Evolutionary conservation across 2,329 filamentous ascomycete species (phyloP).

Genomic region (Fusarium algeriense): DNA sequence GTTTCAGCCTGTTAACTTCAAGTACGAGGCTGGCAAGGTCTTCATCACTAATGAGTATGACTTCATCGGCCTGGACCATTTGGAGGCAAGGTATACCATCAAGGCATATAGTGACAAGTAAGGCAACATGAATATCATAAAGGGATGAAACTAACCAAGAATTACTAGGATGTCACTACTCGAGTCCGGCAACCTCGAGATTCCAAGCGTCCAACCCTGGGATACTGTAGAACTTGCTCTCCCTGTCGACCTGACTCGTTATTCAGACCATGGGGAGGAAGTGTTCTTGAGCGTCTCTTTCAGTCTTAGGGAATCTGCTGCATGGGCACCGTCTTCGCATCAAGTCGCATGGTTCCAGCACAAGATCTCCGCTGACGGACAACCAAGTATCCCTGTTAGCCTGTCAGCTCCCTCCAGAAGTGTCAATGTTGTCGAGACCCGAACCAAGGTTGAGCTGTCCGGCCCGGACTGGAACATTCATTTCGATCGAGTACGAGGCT

Average conservation of each 20-base stretch:
- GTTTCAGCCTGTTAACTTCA: conserved; percentile 10
- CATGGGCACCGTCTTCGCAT: background rate
- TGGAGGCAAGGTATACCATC: background rate
- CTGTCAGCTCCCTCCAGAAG: background rate
- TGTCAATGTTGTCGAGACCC: background rate
- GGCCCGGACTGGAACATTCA: background rate
- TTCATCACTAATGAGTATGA: conserved; percentile 11
- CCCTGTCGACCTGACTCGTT: background rate
- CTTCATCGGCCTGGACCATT: background rate
- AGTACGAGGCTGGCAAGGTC: background rate
- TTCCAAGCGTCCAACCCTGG: background rate
- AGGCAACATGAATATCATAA: accelerated
- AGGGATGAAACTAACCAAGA: background rate
- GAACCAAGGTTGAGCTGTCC: background rate
- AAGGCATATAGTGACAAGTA: background rate
- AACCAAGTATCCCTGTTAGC: accelerated
- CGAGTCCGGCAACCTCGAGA: background rate
- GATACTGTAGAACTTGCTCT: background rate
- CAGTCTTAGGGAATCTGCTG: background rate
- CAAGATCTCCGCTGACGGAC: background rate
- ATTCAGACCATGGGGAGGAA: background rate
- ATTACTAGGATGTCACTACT: background rate
- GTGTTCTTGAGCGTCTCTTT: background rate
- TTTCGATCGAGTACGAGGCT: conserved; percentile 11
- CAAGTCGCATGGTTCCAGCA: conserved; percentile 16